Base-by-base conservation (phyloP, 1,284 basidiomycete species). In the Ceratobasidium sp. region DNA sequence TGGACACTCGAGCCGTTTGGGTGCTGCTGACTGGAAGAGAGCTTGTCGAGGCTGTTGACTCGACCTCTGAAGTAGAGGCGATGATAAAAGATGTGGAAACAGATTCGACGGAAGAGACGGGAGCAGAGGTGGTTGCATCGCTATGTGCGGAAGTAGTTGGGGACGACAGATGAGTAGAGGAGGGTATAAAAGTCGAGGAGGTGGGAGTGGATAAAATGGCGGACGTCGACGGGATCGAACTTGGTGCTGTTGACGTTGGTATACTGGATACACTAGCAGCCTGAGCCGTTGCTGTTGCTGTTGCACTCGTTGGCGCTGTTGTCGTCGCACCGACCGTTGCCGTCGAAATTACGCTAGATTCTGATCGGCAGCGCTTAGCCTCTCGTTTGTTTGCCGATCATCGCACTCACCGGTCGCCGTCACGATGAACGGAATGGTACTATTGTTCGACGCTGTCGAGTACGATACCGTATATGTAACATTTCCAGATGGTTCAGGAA, bases 401-500 rank as follows among this genome's bases (percentile, higher is more conserved):
- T 42, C 27, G 25, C 22, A 54, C 62, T 40, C 38, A 65, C 62
- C 62, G 17, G 62, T 42, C 15, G 54, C 31, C 17, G 62, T n/a
- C 25, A 65, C 50, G 27, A 65, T 42, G 31, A 17, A 40, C 27
- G 62, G 62, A 4, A 65, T 12, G 15, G 27, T 17, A 20, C 35
- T 43, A n/a, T 20, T 53, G 27, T 40, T 50, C 22, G 62, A 65
- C 5, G 35, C 42, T 27, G 62, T 53, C n/a, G n/a, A n/a, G 17
- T 52, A 35, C 12, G 62, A 53, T 35, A 43, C 20, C 35, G 62
- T 31, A 40, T 65, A 65, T n/a, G 62, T 38, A 5, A 52, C 49
- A 43, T 65, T 65, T 20, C 62, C 62, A 49, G 62, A 65, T 1
- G 62, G 62, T 27, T 32, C 38, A 25, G 62, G 62, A 20, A 65